Conservation (phyloP, 164 flowering plant species). For the Taxillus chinensis region DNA sequence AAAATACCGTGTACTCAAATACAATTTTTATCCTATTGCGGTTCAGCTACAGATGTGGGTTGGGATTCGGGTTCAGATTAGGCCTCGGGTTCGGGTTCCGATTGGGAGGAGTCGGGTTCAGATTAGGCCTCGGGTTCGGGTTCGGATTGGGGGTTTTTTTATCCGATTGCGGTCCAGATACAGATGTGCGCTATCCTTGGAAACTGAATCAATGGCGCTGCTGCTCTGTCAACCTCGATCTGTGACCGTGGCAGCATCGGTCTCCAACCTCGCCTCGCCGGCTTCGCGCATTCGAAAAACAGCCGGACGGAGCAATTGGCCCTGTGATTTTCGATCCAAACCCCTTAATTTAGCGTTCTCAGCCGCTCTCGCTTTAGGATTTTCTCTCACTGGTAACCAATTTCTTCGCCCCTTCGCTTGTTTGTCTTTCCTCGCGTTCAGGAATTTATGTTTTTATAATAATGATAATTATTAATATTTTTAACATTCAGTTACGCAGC, state of each 20-base stretch:
- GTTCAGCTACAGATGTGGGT: no score
- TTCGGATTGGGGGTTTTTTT: no score
- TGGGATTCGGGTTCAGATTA: no score
- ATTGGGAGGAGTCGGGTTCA: no score
- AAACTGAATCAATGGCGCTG: no score
- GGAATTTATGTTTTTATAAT: neutral
- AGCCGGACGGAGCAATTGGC: conserved; percentile 24
- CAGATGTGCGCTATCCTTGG: no score
- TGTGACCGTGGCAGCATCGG: neutral
- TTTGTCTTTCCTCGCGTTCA: neutral
- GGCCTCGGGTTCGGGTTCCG: no score
- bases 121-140: no score
- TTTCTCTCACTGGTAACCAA: conserved; percentile 42
- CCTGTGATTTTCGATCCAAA: conserved; percentile 28
- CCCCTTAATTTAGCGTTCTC: conserved; percentile 51
- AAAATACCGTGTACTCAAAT: no score
- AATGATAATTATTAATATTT: neutral
- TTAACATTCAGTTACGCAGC: no score
- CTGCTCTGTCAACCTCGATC: neutral
- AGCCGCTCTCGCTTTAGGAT: conserved; percentile 49
- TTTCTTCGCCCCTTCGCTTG: neutral
- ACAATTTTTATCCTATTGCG: no score
- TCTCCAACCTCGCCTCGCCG: neutral
- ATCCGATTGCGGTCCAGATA: no score
- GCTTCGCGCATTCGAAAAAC: conserved; percentile 8